These are phyloP conservation scores for Aspergillus sojae DNA, from an alignment of 2,329 filamentous ascomycete species.

Conservation along the genomic window DNA sequence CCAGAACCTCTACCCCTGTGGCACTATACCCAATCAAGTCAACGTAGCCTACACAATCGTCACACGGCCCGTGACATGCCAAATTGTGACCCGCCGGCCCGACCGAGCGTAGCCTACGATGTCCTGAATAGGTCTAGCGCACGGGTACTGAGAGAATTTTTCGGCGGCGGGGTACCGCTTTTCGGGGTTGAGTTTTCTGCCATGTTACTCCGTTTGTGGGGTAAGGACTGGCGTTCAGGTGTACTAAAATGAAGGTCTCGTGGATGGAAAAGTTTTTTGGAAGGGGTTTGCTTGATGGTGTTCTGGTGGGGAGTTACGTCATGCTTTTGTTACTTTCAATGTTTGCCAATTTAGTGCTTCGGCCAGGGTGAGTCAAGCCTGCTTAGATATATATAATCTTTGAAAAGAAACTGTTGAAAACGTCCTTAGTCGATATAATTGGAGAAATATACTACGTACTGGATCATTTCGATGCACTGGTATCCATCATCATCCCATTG, in stretches of 20 bases:
- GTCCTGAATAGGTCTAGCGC: not conserved
- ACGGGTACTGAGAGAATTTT: not conserved
- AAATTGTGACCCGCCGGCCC: not conserved
- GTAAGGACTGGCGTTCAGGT: not conserved
- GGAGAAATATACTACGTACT: too few relatives aligned
- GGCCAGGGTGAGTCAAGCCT: not conserved
- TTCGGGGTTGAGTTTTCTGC: not conserved
- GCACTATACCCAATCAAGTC: not conserved
- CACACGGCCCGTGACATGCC: not conserved
- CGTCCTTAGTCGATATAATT: too few relatives aligned
- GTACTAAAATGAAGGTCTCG: not conserved
- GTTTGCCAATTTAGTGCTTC: not conserved
- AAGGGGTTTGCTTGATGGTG: not conserved
- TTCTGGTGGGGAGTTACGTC: not conserved
- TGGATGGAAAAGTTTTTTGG: not conserved
- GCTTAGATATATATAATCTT: too few relatives aligned
- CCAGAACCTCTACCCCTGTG: too few relatives aligned
- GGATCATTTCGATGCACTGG: too few relatives aligned
- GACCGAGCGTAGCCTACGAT: not conserved
- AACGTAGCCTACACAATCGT: not conserved
- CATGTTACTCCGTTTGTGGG: not conserved
- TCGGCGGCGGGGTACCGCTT: not conserved
- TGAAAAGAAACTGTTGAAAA: too few relatives aligned
- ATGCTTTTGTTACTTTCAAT: not conserved
- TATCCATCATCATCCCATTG: too few relatives aligned